Base-by-base conservation (phyloP, 805 yeast species). In the Pichia nanzhaoensis region DNA sequence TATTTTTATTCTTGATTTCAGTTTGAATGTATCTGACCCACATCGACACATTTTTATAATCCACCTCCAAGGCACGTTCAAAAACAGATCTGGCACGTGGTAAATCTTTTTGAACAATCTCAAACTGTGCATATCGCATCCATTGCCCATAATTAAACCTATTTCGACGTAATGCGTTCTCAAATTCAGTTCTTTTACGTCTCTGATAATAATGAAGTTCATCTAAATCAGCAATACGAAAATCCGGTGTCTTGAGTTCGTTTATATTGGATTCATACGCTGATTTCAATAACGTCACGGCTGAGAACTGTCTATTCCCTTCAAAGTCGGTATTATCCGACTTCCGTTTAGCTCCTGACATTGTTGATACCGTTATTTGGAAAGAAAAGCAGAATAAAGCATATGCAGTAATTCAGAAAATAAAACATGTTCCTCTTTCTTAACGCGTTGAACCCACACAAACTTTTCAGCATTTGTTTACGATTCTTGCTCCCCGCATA, bases 61-160 rank as follows among this genome's bases (percentile, higher is more conserved):
- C 84, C 8, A 86, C 87, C 42, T 80, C 83, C 28, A 91, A 60
- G 0, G 95, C 95, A 42, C 98, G 70, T 61, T 91, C 99, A 64
- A 84, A 84, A 5, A 93, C 71, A 0, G 96, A 85, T 45, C 98
- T 69, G 0, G 95, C 95, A 19, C 97, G 69, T 17, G 76, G 70
- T 49, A 76, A 71, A 56, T 91, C 95, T 48, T 79, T 82, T 54
- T 86, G 91, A 5, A 83, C 84, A 4, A 81, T 61, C 63, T 91
- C 99, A 77, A 89, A 87, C 47, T 75, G 76, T 0, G 96, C 98
- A 61, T 91, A 93, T 45, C 96, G 70, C 59, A 87, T 72, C 96
- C 98, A 93, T 59, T 89, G 95, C 2, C 87, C 83, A 56, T 76
- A 71, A 56, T 88, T 89, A 31, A 83, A 74, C 48, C 95, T 68